phyloP scores from a whole-genome alignment of 129 eudicot species.

The Ambrosia artemisiifolia region DNA sequence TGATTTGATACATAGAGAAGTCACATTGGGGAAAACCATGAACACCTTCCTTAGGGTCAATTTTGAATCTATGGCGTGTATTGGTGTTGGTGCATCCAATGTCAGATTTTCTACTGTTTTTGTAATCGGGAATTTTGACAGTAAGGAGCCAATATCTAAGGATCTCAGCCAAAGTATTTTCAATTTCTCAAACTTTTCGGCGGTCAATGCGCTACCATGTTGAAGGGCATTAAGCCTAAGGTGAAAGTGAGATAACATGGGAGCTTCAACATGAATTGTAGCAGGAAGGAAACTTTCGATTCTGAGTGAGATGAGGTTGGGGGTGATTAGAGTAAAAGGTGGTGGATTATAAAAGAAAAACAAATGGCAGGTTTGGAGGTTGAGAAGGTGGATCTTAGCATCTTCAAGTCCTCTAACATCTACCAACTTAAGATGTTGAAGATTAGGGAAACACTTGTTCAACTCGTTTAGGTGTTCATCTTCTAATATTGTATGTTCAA shows the following conservation, averaged over 20 bases:
- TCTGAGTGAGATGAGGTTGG: conserved; percentile 25
- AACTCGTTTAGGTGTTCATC: conserved; percentile 18
- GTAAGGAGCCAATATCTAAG: conserved; percentile 26
- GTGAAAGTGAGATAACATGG: conserved; percentile 28
- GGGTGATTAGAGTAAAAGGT: conserved; percentile 20
- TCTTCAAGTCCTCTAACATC: conserved; percentile 62
- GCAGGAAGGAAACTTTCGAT: neutral
- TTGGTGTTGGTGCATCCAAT: conserved; percentile 23
- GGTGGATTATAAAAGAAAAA: neutral
- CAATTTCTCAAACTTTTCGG: conserved; percentile 31
- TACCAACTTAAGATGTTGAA: conserved; percentile 53
- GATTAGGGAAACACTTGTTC: conserved; percentile 52
- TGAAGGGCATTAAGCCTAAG: conserved; percentile 37
- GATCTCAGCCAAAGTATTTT: conserved; percentile 38
- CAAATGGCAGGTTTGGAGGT: neutral
- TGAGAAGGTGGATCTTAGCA: conserved; percentile 47
- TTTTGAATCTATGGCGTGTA: conserved; percentile 12
- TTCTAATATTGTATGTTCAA: conserved; percentile 52
- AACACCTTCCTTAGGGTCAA: conserved; percentile 37
- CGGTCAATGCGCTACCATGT: neutral
- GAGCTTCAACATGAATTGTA: neutral
- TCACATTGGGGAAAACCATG: conserved; percentile 36
- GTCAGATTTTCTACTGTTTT: conserved; percentile 34
- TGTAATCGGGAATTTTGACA: conserved; percentile 27
- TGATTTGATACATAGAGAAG: conserved; percentile 25